These are phyloP conservation scores for Hypoxylon sp. DNA, from an alignment of 2,329 filamentous ascomycete species.

Conservation along the genomic window DNA sequence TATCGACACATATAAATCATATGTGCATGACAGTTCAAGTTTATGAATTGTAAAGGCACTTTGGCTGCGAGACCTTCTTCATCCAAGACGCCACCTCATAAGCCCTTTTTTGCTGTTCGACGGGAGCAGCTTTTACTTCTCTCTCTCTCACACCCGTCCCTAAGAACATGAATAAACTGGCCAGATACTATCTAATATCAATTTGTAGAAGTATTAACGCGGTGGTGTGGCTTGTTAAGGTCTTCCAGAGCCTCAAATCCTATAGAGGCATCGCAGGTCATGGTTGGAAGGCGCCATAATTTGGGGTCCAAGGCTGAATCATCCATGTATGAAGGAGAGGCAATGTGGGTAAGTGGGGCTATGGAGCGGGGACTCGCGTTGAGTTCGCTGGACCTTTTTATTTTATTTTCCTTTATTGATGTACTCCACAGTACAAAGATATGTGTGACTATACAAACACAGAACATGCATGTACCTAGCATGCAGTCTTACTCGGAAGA, in stretches of 20 bases:
- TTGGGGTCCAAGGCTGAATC: slow-evolving; percentile 28
- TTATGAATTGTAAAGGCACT: not conserved
- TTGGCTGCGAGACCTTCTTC: not conserved
- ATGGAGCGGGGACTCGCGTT: slow-evolving; percentile 29
- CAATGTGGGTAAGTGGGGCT: slow-evolving; percentile 28
- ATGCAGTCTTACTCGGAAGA: slow-evolving; percentile 18
- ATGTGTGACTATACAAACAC: slow-evolving; percentile 26
- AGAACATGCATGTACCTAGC: slow-evolving; percentile 10
- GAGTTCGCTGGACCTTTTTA: slow-evolving; percentile 20
- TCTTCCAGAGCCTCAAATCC: not conserved
- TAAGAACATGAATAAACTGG: too few species aligned
- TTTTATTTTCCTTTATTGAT: slow-evolving; percentile 16
- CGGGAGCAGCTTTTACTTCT: not conserved
- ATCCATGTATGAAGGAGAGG: slow-evolving; percentile 1
- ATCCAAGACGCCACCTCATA: not conserved
- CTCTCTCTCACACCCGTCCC: not conserved
- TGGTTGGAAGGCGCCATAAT: slow-evolving; percentile 11
- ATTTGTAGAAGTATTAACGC: not conserved
- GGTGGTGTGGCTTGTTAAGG: slow-evolving; percentile 4
- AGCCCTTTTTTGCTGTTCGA: not conserved
- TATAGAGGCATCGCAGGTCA: not conserved
- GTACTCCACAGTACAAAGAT: slow-evolving; percentile 28
- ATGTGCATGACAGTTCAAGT: slow-evolving; percentile 41
- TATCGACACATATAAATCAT: slow-evolving; percentile 39
- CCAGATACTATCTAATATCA: too few species aligned